Conservation (phyloP, 2,329 filamentous ascomycete species). For the Epichloe baconii region DNA sequence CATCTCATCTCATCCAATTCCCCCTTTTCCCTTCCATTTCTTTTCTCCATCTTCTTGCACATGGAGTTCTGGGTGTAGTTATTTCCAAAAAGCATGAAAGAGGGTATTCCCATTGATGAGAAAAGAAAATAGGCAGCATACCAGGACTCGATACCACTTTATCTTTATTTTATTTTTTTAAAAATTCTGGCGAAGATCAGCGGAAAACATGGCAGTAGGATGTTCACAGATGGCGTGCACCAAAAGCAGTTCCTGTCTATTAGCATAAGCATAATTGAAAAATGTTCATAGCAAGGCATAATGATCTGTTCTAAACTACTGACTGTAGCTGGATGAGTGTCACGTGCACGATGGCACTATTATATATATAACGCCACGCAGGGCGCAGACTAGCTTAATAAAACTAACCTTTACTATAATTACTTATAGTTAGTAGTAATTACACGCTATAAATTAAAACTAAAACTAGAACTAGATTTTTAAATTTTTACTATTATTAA, state of each 20-base stretch:
- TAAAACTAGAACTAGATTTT: too few species aligned
- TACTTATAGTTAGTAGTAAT: too few species aligned
- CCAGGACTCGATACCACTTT: constrained; percentile 3
- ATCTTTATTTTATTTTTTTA: not conserved
- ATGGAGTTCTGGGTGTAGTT: constrained; percentile 7
- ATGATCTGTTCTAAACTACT: too few species aligned
- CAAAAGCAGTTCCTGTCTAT: not conserved
- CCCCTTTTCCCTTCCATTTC: not conserved
- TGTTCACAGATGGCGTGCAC: not conserved
- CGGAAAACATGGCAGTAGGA: not conserved
- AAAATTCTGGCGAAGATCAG: not conserved
- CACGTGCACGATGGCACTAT: too few species aligned
- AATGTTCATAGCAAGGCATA: not conserved
- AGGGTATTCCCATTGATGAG: not conserved
- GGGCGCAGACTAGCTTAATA: too few species aligned
- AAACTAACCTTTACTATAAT: too few species aligned
- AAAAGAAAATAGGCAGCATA: not conserved
- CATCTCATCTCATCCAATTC: constrained; percentile 11
- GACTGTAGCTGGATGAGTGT: too few species aligned
- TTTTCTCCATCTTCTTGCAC: not conserved
- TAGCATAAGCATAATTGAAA: not conserved
- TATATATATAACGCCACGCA: too few species aligned
- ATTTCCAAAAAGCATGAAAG: not conserved
- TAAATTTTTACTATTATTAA: too few species aligned
- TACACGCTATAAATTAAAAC: too few species aligned